phyloP scores from a whole-genome alignment of 139 green algal species.

The Pleodorina starrii region DNA sequence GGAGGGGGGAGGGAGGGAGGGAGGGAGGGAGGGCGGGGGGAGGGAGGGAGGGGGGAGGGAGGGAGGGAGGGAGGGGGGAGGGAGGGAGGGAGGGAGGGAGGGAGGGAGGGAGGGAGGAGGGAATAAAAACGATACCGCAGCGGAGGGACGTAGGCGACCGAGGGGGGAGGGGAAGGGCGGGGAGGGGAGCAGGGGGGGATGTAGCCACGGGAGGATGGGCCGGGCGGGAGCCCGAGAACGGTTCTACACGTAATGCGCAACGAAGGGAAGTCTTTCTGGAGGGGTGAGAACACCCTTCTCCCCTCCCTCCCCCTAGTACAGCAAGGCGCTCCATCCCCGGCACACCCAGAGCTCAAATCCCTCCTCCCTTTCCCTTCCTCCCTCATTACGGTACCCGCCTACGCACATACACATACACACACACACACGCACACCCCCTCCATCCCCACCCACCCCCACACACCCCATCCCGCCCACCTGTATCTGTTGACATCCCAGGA shows the following conservation, averaged over 20 bases:
- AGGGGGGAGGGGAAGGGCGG: too few species aligned
- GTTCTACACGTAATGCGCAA: too few species aligned
- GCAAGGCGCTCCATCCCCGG: not conserved
- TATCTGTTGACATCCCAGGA: slow-evolving; percentile 50
- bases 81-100: not conserved
- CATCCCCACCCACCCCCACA: not conserved
- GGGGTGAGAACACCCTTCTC: too few species aligned
- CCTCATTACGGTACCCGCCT: not conserved
- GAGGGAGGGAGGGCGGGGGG: not conserved
- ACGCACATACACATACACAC: too few species aligned
- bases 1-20: not conserved
- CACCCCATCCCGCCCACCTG: not conserved
- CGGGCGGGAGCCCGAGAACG: too few species aligned
- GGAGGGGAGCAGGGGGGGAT: too few species aligned
- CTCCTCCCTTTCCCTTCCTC: not conserved
- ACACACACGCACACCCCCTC: not conserved
- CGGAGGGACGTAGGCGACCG: too few species aligned
- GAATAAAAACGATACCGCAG: too few species aligned
- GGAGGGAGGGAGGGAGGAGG: too few species aligned
- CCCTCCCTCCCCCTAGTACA: too few species aligned
- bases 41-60: not conserved
- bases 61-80: not conserved
- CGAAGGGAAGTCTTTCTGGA: too few species aligned
- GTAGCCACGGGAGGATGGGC: too few species aligned
- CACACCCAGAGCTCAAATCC: not conserved